Evolutionary conservation across 345 rosid species (phyloP).

Genomic region (Hevea brasiliensis): DNA sequence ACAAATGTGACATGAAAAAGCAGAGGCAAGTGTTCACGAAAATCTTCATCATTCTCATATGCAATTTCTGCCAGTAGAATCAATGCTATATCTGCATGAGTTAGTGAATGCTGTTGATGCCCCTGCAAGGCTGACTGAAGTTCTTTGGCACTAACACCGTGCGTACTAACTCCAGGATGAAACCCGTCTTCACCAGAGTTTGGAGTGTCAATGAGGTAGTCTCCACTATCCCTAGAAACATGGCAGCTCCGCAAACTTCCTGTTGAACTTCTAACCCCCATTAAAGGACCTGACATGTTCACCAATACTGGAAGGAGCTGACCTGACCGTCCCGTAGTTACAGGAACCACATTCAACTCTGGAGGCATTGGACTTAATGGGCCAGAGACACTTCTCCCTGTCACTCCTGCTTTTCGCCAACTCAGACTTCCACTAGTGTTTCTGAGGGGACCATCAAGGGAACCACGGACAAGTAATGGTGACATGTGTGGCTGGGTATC

Average conservation of each 20-base stretch:
- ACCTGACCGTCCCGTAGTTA: slow-evolving; percentile 84
- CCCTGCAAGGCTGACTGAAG: slow-evolving; percentile 98
- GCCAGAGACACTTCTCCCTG: slow-evolving; percentile 88
- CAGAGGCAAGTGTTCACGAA: slow-evolving; percentile 94
- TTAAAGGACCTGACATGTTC: slow-evolving; percentile 93
- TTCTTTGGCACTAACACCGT: slow-evolving; percentile 88
- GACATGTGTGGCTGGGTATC: slow-evolving; percentile 96
- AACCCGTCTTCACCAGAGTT: slow-evolving; percentile 87
- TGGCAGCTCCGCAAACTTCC: slow-evolving; percentile 95
- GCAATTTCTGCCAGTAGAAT: slow-evolving; percentile 97
- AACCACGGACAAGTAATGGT: slow-evolving; percentile 91
- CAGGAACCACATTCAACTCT: slow-evolving; percentile 75
- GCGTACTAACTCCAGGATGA: slow-evolving; percentile 69
- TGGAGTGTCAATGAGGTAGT: slow-evolving; percentile 90
- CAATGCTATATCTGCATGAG: slow-evolving; percentile 97
- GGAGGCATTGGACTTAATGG: slow-evolving; percentile 94
- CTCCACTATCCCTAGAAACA: slow-evolving; percentile 95
- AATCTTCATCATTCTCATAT: slow-evolving; percentile 98
- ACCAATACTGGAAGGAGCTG: slow-evolving; percentile 86
- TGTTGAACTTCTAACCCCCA: slow-evolving; percentile 94
- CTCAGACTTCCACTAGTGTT: slow-evolving; percentile 90
- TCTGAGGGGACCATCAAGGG: slow-evolving; percentile 93
- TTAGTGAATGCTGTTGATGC: slow-evolving; percentile 96
- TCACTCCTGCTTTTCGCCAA: slow-evolving; percentile 88
- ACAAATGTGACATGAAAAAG: slow-evolving; percentile 98